Evolutionary conservation across 495 filamentous ascomycete species (phyloP).

Genomic region (Apodospora peruviana): DNA sequence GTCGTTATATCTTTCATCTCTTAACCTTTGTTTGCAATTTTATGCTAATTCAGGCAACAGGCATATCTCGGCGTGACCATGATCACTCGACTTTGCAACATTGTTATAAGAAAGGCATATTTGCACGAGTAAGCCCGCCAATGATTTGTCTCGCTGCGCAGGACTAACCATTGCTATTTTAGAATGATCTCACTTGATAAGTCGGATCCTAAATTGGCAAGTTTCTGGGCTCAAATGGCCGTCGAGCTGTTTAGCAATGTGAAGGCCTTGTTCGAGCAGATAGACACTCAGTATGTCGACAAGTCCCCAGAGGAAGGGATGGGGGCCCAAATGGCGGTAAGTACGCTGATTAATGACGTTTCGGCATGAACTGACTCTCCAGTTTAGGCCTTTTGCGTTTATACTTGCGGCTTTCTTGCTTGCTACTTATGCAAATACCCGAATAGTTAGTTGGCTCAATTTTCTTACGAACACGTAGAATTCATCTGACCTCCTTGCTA

Average conservation of each 20-base stretch:
- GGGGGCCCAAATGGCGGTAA: conserved; percentile 46
- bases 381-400: conserved; percentile 41
- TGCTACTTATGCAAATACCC: conserved; percentile 43
- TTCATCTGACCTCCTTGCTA: no score
- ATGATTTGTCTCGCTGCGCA: not conserved
- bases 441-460: conserved; percentile 22
- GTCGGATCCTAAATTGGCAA: conserved; percentile 23
- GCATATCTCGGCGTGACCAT: conserved; percentile 46
- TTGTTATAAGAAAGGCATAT: conserved; percentile 44
- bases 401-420: conserved; percentile 44
- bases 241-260: conserved; percentile 43
- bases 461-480: no score
- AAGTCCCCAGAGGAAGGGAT: conserved; percentile 35
- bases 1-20: not conserved
- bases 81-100: conserved; percentile 44
- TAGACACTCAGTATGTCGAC: conserved; percentile 40
- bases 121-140: conserved; percentile 31
- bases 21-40: not conserved
- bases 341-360: conserved; percentile 14
- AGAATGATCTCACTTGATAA: conserved; percentile 39
- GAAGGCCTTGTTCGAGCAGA: conserved; percentile 37
- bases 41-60: conserved; percentile 16
- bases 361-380: not conserved
- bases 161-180: not conserved
- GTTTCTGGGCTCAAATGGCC: conserved; percentile 41